Evolutionary conservation across 2,329 filamentous ascomycete species (phyloP).

Genomic region (Penicillium sp.): DNA sequence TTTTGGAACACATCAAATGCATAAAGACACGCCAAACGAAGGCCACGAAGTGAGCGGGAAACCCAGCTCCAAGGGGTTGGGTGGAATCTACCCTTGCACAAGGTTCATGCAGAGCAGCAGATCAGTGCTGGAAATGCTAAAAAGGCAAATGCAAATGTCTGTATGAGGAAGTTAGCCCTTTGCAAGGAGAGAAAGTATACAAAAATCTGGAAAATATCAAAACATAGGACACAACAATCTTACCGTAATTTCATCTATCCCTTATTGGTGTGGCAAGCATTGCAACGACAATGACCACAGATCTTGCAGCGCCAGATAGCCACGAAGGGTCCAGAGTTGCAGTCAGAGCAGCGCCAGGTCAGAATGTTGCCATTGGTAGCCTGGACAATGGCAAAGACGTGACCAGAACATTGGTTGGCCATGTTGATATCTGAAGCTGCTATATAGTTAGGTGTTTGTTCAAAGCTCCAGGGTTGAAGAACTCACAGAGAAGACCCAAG

Average conservation of each 20-base stretch:
- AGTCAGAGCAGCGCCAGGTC: constrained; percentile 44
- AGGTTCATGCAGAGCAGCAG: constrained; percentile 10
- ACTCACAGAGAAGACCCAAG: constrained; percentile 22
- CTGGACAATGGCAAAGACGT: constrained; percentile 40
- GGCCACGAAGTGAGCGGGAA: not conserved
- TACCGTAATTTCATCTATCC: constrained; percentile 15
- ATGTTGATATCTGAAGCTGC: constrained; percentile 17
- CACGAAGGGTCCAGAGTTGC: constrained; percentile 41
- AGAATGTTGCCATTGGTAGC: constrained; percentile 43
- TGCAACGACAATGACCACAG: constrained; percentile 42
- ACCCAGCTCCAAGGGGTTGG: constrained; percentile 1
- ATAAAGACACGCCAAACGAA: constrained; percentile 11
- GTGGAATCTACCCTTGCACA: constrained; percentile 12
- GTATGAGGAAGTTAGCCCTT: not conserved
- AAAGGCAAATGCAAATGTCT: constrained; percentile 1
- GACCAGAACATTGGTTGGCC: constrained; percentile 42
- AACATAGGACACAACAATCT: not conserved
- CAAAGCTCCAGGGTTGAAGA: not conserved
- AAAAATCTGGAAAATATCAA: not conserved
- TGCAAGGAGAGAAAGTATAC: not conserved
- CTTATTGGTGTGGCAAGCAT: constrained; percentile 40
- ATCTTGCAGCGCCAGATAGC: constrained; percentile 46
- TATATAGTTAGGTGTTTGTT: not conserved
- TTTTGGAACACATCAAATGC: constrained; percentile 18
- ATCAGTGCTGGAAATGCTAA: not conserved